Evolutionary conservation across 805 yeast species (phyloP).

Genomic region (Suhomyces kilbournensis): DNA sequence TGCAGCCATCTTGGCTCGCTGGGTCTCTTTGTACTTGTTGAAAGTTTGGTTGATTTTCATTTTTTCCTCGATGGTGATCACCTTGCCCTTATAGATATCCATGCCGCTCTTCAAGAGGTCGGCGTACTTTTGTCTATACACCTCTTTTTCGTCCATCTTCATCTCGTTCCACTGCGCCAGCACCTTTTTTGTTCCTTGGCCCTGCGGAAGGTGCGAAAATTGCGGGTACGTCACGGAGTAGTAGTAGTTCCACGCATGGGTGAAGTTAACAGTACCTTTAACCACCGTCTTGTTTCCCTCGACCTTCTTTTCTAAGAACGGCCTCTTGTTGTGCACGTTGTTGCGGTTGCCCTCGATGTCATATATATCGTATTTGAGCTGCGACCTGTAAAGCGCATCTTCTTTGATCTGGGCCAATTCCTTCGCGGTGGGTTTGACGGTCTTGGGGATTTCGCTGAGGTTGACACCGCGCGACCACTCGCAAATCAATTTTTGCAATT

Average conservation of each 20-base stretch:
- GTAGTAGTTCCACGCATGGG: conserved; percentile 39
- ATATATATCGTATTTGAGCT: conserved; percentile 19
- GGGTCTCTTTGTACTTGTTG: conserved; percentile 12
- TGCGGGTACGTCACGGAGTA: conserved; percentile 16
- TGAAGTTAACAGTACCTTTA: conserved; percentile 19
- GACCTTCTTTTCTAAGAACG: conserved; percentile 3
- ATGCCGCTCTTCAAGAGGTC: conserved; percentile 24
- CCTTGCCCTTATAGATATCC: conserved; percentile 27
- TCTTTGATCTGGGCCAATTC: conserved; percentile 14
- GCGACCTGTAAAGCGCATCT: conserved; percentile 19
- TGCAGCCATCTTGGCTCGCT: conserved; percentile 5
- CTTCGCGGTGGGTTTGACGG: conserved; percentile 10
- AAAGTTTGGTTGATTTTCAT: conserved; percentile 9
- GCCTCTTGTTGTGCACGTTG: conserved; percentile 3
- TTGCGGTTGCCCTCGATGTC: conserved; percentile 1
- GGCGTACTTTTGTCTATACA: conserved; percentile 25
- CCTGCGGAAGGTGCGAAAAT: conserved; percentile 11
- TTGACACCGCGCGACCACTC: conserved; percentile 16
- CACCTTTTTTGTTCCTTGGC: conserved; percentile 13
- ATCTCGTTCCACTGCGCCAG: conserved; percentile 24
- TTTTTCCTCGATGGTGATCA: conserved; percentile 27
- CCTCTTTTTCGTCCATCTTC: conserved; percentile 26
- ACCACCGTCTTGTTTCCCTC: conserved; percentile 9
- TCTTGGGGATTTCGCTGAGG: conserved; percentile 9
- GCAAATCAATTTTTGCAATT: conserved; percentile 8